Percentiles rank a stretch among this genome's conserved stretches.
phyloP scores from a whole-genome alignment of 352 stramenopile genomes.

The Globisporangium nagaii region DNA sequence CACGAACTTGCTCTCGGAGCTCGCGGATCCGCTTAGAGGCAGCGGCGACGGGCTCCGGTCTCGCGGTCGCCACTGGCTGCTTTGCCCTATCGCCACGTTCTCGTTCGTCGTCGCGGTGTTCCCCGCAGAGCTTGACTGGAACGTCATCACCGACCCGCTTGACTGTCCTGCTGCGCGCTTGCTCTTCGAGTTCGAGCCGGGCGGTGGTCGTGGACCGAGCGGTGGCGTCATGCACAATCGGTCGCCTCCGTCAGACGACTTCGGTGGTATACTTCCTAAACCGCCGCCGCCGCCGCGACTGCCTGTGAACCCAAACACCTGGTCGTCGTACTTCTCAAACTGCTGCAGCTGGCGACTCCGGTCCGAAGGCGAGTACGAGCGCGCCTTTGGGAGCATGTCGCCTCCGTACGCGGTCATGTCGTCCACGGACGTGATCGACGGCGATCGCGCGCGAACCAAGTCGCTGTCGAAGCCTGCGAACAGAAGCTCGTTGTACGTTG shows the following conservation, averaged over 20 bases:
- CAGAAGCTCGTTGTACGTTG: conserved; percentile 46
- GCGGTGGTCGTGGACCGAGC: conserved; percentile 24
- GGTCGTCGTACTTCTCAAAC: conserved; percentile 70
- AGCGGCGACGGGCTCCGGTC: conserved; percentile 38
- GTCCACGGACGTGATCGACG: conserved; percentile 48
- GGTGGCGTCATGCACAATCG: conserved; percentile 47
- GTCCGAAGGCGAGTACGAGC: conserved; percentile 40
- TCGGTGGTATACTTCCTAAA: too few species aligned
- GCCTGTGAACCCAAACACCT: conserved; percentile 48
- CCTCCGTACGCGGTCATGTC: conserved; percentile 36
- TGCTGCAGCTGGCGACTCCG: conserved; percentile 37
- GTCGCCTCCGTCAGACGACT: conserved; percentile 37
- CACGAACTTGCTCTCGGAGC: conserved; percentile 28
- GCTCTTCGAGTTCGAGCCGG: conserved; percentile 40
- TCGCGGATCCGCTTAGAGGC: conserved; percentile 28
- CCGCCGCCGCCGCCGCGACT: conserved; percentile 8
- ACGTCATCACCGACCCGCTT: conserved; percentile 21
- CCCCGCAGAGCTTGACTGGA: conserved; percentile 30
- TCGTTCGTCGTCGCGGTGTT: conserved; percentile 15
- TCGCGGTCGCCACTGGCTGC: conserved; percentile 32
- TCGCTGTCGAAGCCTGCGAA: conserved; percentile 57
- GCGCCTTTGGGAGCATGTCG: conserved; percentile 36
- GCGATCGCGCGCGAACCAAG: conserved; percentile 52
- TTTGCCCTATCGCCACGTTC: conserved; percentile 22
- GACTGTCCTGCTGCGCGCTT: conserved; percentile 17